Evolutionary conservation across 495 filamentous ascomycete species (phyloP).

Genomic region (Penicillium lagena): DNA sequence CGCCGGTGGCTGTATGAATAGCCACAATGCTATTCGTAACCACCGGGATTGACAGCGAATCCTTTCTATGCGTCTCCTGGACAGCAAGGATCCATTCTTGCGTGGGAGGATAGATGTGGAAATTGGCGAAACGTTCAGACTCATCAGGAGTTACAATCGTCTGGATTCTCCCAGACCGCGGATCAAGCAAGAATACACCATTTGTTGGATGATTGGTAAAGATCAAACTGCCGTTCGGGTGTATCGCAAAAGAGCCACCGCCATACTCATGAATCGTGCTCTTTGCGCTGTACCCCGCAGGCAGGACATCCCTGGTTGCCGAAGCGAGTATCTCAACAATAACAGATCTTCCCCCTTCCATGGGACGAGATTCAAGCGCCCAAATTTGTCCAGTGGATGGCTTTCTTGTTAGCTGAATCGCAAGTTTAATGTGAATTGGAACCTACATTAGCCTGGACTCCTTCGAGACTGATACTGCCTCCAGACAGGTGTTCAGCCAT

Average conservation of each 20-base stretch:
- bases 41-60: background rate
- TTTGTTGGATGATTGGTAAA: conserved; percentile 27
- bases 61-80: conserved; percentile 28
- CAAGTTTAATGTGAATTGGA: too few species aligned
- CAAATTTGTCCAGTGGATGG: conserved; percentile 16
- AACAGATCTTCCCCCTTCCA: conserved; percentile 18
- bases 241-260: conserved; percentile 19
- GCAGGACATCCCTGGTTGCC: conserved; percentile 23
- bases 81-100: conserved; percentile 26
- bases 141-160: background rate
- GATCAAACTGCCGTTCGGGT: conserved; percentile 21
- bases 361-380: conserved; percentile 23
- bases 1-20: conserved; percentile 21
- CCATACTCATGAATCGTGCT: conserved; percentile 38
- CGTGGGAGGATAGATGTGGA: conserved; percentile 19
- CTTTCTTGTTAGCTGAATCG: conserved; percentile 6
- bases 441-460: too few species aligned
- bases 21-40: conserved; percentile 28
- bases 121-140: conserved; percentile 1
- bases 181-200: conserved; percentile 23
- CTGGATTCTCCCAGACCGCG: conserved; percentile 13
- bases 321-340: conserved; percentile 22
- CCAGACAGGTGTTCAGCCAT: conserved; percentile 14
- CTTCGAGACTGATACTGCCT: too few species aligned
- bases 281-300: conserved; percentile 20